phyloP scores from a whole-genome alignment of 805 yeast species.

The Blastobotrys muscicola region DNA sequence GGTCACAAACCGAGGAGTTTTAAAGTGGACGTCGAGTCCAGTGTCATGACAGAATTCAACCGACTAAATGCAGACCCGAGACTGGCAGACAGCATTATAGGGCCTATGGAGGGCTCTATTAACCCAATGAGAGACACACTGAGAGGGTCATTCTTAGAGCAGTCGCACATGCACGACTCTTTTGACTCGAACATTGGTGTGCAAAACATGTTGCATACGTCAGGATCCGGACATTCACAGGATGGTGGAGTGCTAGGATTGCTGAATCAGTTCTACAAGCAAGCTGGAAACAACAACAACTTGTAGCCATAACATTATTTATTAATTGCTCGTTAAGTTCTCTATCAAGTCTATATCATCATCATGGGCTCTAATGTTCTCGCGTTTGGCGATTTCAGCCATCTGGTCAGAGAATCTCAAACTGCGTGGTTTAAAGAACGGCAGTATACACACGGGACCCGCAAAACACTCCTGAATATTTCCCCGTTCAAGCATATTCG shows the following conservation, averaged over 20 bases:
- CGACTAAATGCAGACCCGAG: conserved; percentile 5
- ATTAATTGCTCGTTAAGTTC: too few relatives aligned
- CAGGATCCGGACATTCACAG: conserved; percentile 10
- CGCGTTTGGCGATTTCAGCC: too few relatives aligned
- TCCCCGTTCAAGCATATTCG: too few relatives aligned
- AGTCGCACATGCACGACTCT: not conserved
- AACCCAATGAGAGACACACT: not conserved
- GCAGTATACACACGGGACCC: too few relatives aligned
- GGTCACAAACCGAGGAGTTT: too few relatives aligned
- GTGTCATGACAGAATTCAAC: conserved; percentile 26
- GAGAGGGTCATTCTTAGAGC: not conserved
- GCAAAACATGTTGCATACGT: too few relatives aligned
- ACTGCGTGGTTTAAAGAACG: too few relatives aligned
- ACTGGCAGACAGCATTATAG: not conserved
- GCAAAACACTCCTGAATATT: too few relatives aligned
- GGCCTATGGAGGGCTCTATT: not conserved
- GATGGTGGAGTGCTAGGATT: conserved; percentile 63
- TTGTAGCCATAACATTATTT: too few relatives aligned
- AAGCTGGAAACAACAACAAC: conserved; percentile 31
- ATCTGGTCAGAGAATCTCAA: too few relatives aligned
- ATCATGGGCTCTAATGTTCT: too few relatives aligned
- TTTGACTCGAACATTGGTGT: not conserved
- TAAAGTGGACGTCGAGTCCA: conserved; percentile 15
- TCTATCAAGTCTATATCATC: too few relatives aligned
- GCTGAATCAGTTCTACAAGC: conserved; percentile 69